These are phyloP conservation scores for Microdochium paspali DNA, from an alignment of 2,329 filamentous ascomycete species.

Conservation along the genomic window DNA sequence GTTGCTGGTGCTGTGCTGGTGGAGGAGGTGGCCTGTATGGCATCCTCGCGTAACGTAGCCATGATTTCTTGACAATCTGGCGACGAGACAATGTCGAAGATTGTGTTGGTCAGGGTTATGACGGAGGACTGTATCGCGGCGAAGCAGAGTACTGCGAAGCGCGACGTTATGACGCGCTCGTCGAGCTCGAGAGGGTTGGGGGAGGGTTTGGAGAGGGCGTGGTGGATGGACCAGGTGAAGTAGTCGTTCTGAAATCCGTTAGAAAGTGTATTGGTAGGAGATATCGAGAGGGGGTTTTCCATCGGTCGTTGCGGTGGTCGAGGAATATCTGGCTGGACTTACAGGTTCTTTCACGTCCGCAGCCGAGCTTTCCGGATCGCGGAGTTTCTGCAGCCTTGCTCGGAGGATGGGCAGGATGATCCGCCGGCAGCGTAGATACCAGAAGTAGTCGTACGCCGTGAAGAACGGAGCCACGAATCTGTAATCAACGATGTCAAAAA, in stretches of 20 bases:
- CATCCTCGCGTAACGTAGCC: conserved; percentile 23
- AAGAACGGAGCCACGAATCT: conserved; percentile 19
- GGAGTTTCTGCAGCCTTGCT: conserved; percentile 14
- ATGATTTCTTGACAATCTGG: conserved; percentile 12
- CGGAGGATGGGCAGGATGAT: conserved; percentile 23
- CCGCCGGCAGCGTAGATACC: conserved; percentile 18
- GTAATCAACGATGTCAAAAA: conserved; percentile 1
- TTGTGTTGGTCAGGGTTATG: conserved; percentile 25
- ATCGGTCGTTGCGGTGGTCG: too few species aligned
- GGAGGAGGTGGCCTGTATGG: conserved; percentile 11
- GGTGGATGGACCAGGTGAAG: conserved; percentile 27
- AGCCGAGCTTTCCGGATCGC: conserved; percentile 8
- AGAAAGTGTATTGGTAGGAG: too few species aligned
- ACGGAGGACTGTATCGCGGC: conserved; percentile 27
- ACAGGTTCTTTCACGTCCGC: conserved; percentile 10
- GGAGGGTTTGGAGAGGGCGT: conserved; percentile 17
- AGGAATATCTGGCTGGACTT: conserved; percentile 4
- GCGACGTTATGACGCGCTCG: conserved; percentile 19
- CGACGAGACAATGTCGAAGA: conserved; percentile 25
- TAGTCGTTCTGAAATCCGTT: conserved; percentile 28
- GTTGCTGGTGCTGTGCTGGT: background rate
- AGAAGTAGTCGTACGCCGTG: conserved; percentile 18
- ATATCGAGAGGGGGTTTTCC: too few species aligned
- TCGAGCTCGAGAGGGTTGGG: conserved; percentile 16
- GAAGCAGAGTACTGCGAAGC: conserved; percentile 22